Evolutionary conservation across 306 rosid species (phyloP), one percentile per base, ranked within the genome.

Genomic region (Corylus avellana): DNA sequence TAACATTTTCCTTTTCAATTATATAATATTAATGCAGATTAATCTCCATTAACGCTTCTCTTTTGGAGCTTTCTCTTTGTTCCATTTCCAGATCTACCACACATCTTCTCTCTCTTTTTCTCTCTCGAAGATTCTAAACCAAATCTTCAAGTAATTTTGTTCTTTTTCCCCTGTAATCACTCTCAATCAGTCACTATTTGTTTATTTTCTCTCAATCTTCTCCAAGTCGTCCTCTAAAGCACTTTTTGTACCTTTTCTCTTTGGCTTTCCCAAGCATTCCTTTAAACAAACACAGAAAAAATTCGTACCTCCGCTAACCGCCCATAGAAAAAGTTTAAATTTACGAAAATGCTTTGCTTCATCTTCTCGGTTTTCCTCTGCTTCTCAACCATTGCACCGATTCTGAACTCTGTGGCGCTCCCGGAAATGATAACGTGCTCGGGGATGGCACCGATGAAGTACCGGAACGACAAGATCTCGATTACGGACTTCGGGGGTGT

Each of bases 401-500:
- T 83, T 48, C 2, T 69, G 47, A 49, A 12, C 80, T 51, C 47
- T 14, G 35, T 25, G 25, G 59, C 87, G 0, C 59, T 10, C 1
- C 82, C 85, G 10, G 76, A 80, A 14, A 61, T 64, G 82, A 44
- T 76, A 11, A 89, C 98, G 7, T 94, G 98, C 79, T 90, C 98
- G 17, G 80, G 84, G 7, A 90, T 88, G n/a, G 97, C 92, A 9
- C 92, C 93, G 10, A 51, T 80, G 74, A 79, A 54, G 46, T 56
- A 85, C 54, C 91, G 98, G 18, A 20, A 59, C 77, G 94, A 94
- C 37, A 92, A 74, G 84, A 83, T 94, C 35, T 94, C 94, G 70
- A 82, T 94, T 6, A 32, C 85, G 1, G 96, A 90, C 39, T 94
- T 84, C 14, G 97, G 97, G 5, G 98, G 87, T 1, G 89, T 92